Evolutionary conservation across 352 stramenopile genomes (phyloP).

Genomic region (Pythium aristosporum): DNA sequence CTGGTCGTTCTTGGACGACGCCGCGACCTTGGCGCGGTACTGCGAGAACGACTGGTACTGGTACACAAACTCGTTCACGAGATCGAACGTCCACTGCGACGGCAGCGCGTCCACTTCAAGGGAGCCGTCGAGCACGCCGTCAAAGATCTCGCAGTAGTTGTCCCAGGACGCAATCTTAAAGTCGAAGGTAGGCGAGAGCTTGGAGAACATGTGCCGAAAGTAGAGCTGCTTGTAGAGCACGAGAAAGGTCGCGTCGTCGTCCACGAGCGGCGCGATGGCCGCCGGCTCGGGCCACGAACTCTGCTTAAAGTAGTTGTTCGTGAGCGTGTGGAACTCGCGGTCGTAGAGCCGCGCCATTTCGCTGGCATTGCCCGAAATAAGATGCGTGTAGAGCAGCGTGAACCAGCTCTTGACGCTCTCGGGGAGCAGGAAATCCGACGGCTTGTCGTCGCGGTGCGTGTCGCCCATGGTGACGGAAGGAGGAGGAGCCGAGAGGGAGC

Average conservation of each 20-base stretch:
- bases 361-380: slow-evolving; percentile 76
- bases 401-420: slow-evolving; percentile 90
- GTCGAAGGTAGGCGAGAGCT: slow-evolving; percentile 83
- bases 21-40: slow-evolving; percentile 86
- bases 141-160: slow-evolving; percentile 95
- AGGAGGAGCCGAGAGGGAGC: neutral
- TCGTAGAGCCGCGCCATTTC: slow-evolving; percentile 88
- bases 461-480: slow-evolving; percentile 36
- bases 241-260: slow-evolving; percentile 91
- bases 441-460: slow-evolving; percentile 76
- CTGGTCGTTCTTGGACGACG: slow-evolving; percentile 47
- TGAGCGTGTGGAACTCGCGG: slow-evolving; percentile 86
- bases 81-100: slow-evolving; percentile 98
- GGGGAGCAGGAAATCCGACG: slow-evolving; percentile 83
- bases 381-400: slow-evolving; percentile 83
- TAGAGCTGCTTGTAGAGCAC: slow-evolving; percentile 97
- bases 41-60: slow-evolving; percentile 99
- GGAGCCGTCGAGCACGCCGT: slow-evolving; percentile 87
- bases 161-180: slow-evolving; percentile 92
- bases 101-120: slow-evolving; percentile 86
- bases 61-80: slow-evolving; percentile 99
- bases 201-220: slow-evolving; percentile 95
- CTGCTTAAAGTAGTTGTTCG: slow-evolving; percentile 95
- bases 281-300: slow-evolving; percentile 92
- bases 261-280: slow-evolving; percentile 78